A percentile compares a stretch with the other conserved stretches of the same genome.
These are phyloP conservation scores for Suillus variegatus DNA, from an alignment of 768 basidiomycete genomes.

Conservation along the genomic window DNA sequence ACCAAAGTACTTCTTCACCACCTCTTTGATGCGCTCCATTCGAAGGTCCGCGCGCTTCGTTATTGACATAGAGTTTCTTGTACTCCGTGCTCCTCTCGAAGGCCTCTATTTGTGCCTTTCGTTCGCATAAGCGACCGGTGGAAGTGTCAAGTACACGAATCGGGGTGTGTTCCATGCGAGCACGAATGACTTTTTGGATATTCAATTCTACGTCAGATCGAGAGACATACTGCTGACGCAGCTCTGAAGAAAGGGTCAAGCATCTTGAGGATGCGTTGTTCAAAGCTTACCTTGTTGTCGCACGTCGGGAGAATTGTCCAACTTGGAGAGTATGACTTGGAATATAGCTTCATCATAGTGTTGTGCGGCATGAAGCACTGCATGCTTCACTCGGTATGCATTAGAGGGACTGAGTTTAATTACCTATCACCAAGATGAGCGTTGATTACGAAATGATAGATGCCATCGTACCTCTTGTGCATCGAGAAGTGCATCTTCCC, in stretches of 20 bases:
- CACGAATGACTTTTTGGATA: neutral
- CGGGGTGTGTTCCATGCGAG: neutral
- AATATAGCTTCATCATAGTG: neutral
- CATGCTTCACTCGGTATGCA: neutral
- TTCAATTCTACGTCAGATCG: neutral
- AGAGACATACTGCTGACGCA: neutral
- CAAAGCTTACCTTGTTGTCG: too few species aligned
- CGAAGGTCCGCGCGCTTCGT: neutral
- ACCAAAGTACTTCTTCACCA: neutral
- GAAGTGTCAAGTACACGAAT: neutral
- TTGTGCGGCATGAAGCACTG: neutral
- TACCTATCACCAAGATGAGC: neutral
- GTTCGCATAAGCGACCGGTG: neutral
- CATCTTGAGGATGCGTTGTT: too few species aligned
- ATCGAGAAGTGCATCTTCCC: neutral
- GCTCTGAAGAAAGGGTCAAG: neutral
- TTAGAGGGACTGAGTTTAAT: neutral
- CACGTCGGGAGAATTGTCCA: neutral
- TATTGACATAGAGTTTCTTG: neutral
- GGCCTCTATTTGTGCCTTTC: neutral
- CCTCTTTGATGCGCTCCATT: neutral
- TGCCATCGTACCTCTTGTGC: neutral
- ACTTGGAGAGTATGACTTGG: neutral
- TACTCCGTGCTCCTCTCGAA: neutral
- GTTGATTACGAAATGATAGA: neutral